Conservation (phyloP, 2,329 filamentous ascomycete species). For the Sarocladium brachiariae region DNA sequence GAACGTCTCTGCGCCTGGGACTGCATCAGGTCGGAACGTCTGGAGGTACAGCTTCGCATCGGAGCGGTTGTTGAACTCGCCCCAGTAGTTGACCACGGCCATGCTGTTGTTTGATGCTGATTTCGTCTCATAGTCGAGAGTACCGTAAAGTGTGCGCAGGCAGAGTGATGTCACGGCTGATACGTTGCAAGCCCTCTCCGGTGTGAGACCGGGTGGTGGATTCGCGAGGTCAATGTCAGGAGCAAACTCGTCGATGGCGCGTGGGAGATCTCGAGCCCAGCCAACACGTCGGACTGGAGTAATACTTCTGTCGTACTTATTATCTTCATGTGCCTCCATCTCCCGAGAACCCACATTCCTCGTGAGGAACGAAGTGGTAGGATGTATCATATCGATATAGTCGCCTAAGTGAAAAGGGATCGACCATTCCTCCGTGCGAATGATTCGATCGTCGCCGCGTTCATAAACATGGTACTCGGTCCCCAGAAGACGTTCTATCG, state of each 20-base stretch:
- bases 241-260: not conserved
- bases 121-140: conserved; percentile 2
- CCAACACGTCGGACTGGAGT: too few species aligned
- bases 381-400: conserved; percentile 7
- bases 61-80: conserved; percentile 12
- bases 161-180: conserved; percentile 10
- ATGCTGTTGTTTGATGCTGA: conserved; percentile 9
- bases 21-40: conserved; percentile 1
- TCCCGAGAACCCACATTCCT: too few species aligned
- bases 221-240: conserved; percentile 1
- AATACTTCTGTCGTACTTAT: too few species aligned
- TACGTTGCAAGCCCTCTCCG: conserved; percentile 10
- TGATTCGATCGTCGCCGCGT: not conserved
- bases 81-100: conserved; percentile 11
- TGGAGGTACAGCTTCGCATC: conserved; percentile 8
- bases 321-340: too few species aligned
- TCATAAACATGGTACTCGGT: conserved; percentile 9
- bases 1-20: conserved; percentile 1
- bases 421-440: conserved; percentile 9
- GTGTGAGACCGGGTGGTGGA: conserved; percentile 2
- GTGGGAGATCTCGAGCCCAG: too few species aligned
- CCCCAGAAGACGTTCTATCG: conserved; percentile 1
- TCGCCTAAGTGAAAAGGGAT: not conserved
- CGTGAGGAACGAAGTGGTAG: conserved; percentile 9
- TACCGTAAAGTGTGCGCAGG: conserved; percentile 11